These are phyloP conservation scores for Penicillium mononematosum DNA, from an alignment of 495 filamentous ascomycete genomes.

Conservation along the genomic window DNA sequence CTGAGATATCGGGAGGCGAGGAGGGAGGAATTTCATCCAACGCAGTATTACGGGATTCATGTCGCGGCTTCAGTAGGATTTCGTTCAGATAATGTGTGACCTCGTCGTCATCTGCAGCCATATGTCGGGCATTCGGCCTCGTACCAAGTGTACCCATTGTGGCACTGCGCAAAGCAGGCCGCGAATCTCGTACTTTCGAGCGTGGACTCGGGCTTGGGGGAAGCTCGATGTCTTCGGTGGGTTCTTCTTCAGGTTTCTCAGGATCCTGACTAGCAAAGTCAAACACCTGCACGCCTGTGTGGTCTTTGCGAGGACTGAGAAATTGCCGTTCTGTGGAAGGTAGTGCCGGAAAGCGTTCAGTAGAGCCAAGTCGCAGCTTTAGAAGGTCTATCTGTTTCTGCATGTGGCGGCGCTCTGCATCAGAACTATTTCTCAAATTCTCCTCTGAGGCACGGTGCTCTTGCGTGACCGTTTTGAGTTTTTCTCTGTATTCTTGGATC, in stretches of 20 bases:
- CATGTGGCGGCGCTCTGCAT: conserved; percentile 39
- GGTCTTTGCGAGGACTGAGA: conserved; percentile 36
- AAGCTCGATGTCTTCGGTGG: conserved; percentile 38
- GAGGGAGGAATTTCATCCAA: conserved; percentile 29
- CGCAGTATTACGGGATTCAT: conserved; percentile 14
- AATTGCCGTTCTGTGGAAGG: conserved; percentile 27
- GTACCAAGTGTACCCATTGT: conserved; percentile 28
- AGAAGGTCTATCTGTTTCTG: conserved; percentile 36
- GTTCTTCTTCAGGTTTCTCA: conserved; percentile 27
- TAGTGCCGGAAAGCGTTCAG: conserved; percentile 29
- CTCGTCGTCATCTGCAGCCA: conserved; percentile 34
- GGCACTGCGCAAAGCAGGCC: conserved; percentile 20
- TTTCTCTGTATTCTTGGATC: conserved; percentile 47
- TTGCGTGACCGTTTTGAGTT: conserved; percentile 36
- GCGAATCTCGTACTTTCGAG: conserved; percentile 32
- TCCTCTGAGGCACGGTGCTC: conserved; percentile 43
- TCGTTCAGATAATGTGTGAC: conserved; percentile 33
- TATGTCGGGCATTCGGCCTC: conserved; percentile 28
- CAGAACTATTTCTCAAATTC: conserved; percentile 31
- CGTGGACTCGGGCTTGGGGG: conserved; percentile 46
- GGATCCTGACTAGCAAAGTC: conserved; percentile 25
- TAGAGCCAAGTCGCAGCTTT: conserved; percentile 29
- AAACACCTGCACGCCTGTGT: conserved; percentile 33
- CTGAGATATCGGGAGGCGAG: conserved; percentile 33
- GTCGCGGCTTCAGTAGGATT: conserved; percentile 25